Percentiles rank a stretch among this genome's conserved stretches.
Conservation (phyloP, 2,329 filamentous ascomycete species). For the Paecilomyces variotii region DNA sequence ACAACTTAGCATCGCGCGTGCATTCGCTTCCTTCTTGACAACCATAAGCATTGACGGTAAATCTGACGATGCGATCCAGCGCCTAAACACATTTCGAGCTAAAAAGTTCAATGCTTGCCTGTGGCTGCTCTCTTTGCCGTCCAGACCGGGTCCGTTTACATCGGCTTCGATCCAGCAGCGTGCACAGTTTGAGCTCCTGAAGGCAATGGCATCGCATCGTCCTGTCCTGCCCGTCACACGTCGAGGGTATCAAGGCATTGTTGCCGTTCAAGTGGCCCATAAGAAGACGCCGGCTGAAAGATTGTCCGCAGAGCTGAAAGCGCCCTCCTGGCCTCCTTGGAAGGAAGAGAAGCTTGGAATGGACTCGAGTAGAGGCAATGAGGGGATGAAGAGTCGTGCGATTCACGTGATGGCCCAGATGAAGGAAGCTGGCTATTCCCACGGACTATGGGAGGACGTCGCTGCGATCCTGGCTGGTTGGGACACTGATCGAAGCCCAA, state of each 20-base stretch:
- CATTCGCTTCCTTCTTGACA: slow-evolving; percentile 29
- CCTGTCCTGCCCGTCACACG: slow-evolving; percentile 50
- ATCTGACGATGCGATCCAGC: not conserved
- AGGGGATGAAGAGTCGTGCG: slow-evolving; percentile 51
- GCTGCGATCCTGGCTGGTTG: slow-evolving; percentile 51
- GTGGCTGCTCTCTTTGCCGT: slow-evolving; percentile 40
- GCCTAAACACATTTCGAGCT: slow-evolving; percentile 22
- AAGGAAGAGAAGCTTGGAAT: slow-evolving; percentile 54
- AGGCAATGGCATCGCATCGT: slow-evolving; percentile 47
- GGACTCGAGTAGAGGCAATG: slow-evolving; percentile 49
- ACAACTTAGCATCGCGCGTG: slow-evolving; percentile 33
- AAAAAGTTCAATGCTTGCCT: slow-evolving; percentile 44
- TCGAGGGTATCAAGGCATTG: slow-evolving; percentile 49
- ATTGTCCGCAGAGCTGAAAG: slow-evolving; percentile 52
- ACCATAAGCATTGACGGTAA: slow-evolving; percentile 3
- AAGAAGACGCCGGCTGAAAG: slow-evolving; percentile 48
- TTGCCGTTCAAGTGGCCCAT: slow-evolving; percentile 50
- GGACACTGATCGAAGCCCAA: slow-evolving; percentile 56
- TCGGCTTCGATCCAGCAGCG: slow-evolving; percentile 44
- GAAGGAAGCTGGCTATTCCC: slow-evolving; percentile 51
- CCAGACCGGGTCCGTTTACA: slow-evolving; percentile 42
- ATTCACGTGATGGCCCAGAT: slow-evolving; percentile 48
- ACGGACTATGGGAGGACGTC: slow-evolving; percentile 45
- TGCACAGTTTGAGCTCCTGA: slow-evolving; percentile 50
- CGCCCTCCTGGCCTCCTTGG: slow-evolving; percentile 58